These are phyloP conservation scores for Circinella umbellata DNA, from an alignment of 371 early-diverging fungal species.

Conservation along the genomic window DNA sequence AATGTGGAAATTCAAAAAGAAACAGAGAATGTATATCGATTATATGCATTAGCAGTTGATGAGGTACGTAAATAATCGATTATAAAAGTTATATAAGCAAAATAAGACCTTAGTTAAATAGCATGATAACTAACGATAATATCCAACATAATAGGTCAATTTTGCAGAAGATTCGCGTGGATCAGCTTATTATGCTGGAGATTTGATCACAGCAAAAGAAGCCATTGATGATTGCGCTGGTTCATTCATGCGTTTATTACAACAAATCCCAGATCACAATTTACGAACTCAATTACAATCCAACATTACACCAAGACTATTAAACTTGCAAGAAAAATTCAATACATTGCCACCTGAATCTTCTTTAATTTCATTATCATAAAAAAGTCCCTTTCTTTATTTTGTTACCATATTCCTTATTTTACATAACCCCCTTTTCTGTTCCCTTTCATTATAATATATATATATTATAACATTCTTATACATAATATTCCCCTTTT, in stretches of 20 bases:
- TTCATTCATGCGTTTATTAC: slow-evolving; percentile 30
- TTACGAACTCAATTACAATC: slow-evolving; percentile 29
- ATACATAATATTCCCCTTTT: background rate
- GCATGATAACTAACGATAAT: background rate
- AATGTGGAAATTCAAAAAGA: slow-evolving; percentile 16
- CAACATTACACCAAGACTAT: slow-evolving; percentile 30
- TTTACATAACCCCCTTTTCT: too few species aligned
- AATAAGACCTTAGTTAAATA: too few species aligned
- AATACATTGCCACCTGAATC: slow-evolving; percentile 27
- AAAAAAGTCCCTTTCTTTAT: background rate
- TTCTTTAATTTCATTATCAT: slow-evolving; percentile 2
- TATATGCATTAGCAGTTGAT: slow-evolving; percentile 22
- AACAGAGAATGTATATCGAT: slow-evolving; percentile 5
- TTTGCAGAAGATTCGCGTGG: slow-evolving; percentile 51
- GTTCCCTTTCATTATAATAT: too few species aligned
- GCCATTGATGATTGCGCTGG: slow-evolving; percentile 37
- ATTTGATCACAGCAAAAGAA: slow-evolving; percentile 42
- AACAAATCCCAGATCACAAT: slow-evolving; percentile 23
- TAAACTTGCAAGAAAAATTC: slow-evolving; percentile 30
- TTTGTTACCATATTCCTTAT: too few species aligned
- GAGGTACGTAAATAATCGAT: too few species aligned
- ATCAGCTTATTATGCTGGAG: slow-evolving; percentile 48
- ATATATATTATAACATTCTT: background rate
- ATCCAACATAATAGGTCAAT: slow-evolving; percentile 10
- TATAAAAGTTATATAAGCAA: too few species aligned